Conservation (phyloP, 805 yeast genomes). For the Candida coquimbonensis region DNA sequence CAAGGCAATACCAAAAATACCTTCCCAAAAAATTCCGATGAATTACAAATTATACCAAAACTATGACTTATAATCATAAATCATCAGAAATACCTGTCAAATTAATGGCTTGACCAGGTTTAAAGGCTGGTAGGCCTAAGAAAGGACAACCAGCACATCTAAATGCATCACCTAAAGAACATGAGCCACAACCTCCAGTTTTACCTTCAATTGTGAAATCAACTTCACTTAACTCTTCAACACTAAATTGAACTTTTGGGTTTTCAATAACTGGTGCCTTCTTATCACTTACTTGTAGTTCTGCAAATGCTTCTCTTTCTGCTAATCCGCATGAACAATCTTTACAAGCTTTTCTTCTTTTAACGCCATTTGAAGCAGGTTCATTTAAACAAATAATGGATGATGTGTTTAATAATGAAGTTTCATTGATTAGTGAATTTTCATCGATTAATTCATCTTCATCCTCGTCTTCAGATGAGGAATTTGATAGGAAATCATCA, state of each 20-base stretch:
- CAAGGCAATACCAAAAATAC: no score
- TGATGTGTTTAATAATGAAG: slow-evolving; percentile 31
- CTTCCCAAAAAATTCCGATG: neutral
- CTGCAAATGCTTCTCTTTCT: slow-evolving; percentile 70
- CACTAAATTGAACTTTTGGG: slow-evolving; percentile 39
- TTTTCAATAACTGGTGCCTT: slow-evolving; percentile 28
- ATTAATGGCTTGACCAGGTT: slow-evolving; percentile 89
- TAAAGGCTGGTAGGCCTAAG: slow-evolving; percentile 94
- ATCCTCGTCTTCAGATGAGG: slow-evolving; percentile 17
- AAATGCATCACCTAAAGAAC: slow-evolving; percentile 96
- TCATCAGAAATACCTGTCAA: slow-evolving; percentile 75
- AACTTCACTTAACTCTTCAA: slow-evolving; percentile 76
- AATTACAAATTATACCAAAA: neutral
- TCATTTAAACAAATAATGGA: slow-evolving; percentile 27
- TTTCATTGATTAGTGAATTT: slow-evolving; percentile 28
- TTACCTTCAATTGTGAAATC: slow-evolving; percentile 97
- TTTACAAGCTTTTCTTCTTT: slow-evolving; percentile 89
- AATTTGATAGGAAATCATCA: slow-evolving; percentile 3
- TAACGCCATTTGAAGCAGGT: slow-evolving; percentile 47
- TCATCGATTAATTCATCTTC: slow-evolving; percentile 30
- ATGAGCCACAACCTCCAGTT: slow-evolving; percentile 95
- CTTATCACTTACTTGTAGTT: slow-evolving; percentile 27
- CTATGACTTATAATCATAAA: slow-evolving; percentile 30
- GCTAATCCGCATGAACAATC: slow-evolving; percentile 97
- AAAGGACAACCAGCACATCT: slow-evolving; percentile 98